Evolutionary conservation across 345 rosid species (phyloP).

Genomic region (Cardamine resedifolia): DNA sequence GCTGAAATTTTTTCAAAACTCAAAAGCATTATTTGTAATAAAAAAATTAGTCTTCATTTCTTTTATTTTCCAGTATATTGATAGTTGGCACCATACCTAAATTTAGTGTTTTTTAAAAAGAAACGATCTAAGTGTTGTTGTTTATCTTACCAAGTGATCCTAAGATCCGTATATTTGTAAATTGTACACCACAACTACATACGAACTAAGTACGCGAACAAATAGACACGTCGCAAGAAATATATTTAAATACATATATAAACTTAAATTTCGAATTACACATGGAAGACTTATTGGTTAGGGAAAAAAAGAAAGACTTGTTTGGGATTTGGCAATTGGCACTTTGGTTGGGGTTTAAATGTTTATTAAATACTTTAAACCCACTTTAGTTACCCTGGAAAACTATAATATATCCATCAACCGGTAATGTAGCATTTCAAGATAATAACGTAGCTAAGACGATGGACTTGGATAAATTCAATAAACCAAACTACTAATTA

Average conservation of each 20-base stretch:
- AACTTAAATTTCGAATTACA: not conserved
- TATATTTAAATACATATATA: not conserved
- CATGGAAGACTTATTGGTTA: not conserved
- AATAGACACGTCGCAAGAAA: slow-evolving; percentile 16
- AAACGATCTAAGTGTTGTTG: not conserved
- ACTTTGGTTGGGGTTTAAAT: not conserved
- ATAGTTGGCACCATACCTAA: not conserved
- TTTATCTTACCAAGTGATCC: not conserved
- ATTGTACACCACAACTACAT: not conserved
- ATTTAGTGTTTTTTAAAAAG: no score
- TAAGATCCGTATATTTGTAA: not conserved
- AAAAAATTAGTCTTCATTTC: not conserved
- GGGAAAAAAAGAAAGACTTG: not conserved
- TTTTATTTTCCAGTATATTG: not conserved
- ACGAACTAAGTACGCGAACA: slow-evolving; percentile 4
- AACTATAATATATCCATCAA: not conserved
- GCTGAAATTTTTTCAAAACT: not conserved
- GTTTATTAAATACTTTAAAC: slow-evolving; percentile 10
- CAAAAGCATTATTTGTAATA: no score
- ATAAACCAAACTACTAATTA: not conserved
- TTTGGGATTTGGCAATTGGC: not conserved
- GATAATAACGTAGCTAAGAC: slow-evolving; percentile 1
- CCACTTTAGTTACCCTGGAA: not conserved
- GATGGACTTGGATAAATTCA: not conserved
- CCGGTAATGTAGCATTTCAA: slow-evolving; percentile 11